These are phyloP conservation scores for Tausonia pullulans DNA, from an alignment of 1,284 basidiomycete genomes.

Conservation along the genomic window DNA sequence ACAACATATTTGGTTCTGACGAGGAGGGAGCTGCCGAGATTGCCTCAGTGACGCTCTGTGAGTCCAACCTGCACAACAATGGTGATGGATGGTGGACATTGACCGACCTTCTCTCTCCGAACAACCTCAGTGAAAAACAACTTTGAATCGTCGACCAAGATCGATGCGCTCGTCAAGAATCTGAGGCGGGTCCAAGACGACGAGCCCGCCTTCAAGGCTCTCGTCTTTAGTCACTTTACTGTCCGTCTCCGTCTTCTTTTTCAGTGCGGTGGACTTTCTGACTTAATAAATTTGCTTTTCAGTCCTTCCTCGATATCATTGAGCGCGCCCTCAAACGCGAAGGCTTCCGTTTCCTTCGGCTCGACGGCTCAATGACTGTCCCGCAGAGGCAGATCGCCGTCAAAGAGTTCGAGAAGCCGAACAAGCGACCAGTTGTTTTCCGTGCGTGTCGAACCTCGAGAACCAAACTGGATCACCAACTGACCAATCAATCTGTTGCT, in stretches of 20 bases:
- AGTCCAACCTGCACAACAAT: no score
- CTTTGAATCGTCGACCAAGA: slow-evolving; percentile 76
- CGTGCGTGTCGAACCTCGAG: background rate
- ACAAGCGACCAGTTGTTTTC: slow-evolving; percentile 60
- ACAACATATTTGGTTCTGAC: no score
- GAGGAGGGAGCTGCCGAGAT: no score
- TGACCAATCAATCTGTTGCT: background rate
- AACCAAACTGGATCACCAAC: no score
- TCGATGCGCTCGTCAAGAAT: slow-evolving; percentile 55
- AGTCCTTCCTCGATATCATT: slow-evolving; percentile 42
- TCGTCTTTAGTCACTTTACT: slow-evolving; percentile 66
- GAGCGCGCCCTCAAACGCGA: slow-evolving; percentile 64
- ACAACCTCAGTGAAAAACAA: slow-evolving; percentile 51
- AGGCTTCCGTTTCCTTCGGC: slow-evolving; percentile 61
- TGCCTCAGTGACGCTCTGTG: no score
- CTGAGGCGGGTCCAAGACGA: slow-evolving; percentile 24
- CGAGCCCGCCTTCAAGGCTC: slow-evolving; percentile 58
- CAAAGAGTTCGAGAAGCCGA: slow-evolving; percentile 56
- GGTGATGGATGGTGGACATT: no score
- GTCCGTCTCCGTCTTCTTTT: background rate
- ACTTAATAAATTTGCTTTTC: background rate
- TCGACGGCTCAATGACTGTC: slow-evolving; percentile 88
- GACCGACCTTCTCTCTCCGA: no score
- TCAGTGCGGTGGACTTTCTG: background rate
- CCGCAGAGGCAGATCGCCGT: slow-evolving; percentile 68